These are phyloP conservation scores for Senna tora DNA, from an alignment of 306 rosid species.

Conservation along the genomic window DNA sequence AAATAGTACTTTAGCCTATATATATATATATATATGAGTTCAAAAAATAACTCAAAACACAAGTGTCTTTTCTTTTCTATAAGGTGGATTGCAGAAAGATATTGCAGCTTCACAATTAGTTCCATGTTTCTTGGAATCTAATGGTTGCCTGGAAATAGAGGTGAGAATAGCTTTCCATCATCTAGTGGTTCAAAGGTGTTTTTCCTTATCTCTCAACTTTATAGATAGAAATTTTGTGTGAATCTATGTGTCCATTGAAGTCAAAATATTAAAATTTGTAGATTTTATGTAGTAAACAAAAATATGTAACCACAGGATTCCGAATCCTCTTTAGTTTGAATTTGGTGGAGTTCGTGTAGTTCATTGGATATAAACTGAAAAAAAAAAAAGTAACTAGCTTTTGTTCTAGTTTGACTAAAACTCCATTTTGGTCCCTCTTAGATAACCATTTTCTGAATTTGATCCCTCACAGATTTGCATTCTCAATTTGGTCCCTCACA, in stretches of 20 bases:
- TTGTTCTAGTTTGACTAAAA: background rate
- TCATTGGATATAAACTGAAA: too few relatives aligned
- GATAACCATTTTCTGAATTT: too few relatives aligned
- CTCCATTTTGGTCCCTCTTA: too few relatives aligned
- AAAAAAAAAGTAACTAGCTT: constrained; percentile 19
- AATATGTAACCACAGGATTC: background rate
- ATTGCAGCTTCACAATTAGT: constrained; percentile 28
- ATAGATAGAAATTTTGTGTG: background rate
- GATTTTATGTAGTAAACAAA: background rate
- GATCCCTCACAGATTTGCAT: too few relatives aligned
- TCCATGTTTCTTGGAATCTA: constrained; percentile 35
- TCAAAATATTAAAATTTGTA: background rate
- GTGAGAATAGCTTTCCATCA: constrained; percentile 41
- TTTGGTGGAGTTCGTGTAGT: too few relatives aligned
- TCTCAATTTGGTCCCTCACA: too few relatives aligned
- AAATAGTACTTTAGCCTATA: too few relatives aligned
- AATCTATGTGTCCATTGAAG: background rate
- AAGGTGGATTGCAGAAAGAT: constrained; percentile 38
- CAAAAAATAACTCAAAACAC: constrained; percentile 39
- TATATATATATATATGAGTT: constrained; percentile 23
- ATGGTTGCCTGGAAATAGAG: constrained; percentile 33
- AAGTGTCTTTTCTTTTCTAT: constrained; percentile 31
- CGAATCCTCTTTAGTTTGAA: too few relatives aligned
- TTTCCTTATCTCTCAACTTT: background rate
- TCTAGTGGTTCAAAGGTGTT: constrained; percentile 2